Evolutionary conservation across 139 green algal species (phyloP).

Genomic region (Diplosphaera chodatii): DNA sequence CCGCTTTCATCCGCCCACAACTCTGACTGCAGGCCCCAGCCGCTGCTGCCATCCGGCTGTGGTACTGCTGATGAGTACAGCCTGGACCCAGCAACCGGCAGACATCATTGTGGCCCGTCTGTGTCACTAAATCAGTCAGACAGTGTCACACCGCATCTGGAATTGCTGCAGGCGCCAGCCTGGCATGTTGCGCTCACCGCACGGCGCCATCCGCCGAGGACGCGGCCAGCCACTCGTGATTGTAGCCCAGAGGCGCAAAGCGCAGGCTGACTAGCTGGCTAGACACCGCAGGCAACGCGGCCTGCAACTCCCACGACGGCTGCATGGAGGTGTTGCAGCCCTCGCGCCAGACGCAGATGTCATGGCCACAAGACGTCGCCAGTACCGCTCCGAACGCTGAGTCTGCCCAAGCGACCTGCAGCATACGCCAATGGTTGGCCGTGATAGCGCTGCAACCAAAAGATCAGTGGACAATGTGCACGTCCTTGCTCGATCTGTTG

Average conservation of each 20-base stretch:
- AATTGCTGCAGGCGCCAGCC: no score
- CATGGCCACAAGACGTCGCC: neutral
- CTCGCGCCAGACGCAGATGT: neutral
- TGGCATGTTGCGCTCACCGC: neutral
- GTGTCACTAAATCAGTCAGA: no score
- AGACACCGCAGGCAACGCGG: neutral
- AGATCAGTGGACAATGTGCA: no score
- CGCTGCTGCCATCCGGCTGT: neutral
- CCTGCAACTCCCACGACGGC: neutral
- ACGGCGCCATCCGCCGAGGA: neutral
- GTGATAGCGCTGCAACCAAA: no score
- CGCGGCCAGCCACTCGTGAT: neutral
- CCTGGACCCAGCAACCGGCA: neutral
- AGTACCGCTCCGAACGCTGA: neutral
- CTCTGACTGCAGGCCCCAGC: neutral
- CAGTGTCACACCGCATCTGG: no score
- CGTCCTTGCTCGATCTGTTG: no score
- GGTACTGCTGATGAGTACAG: neutral
- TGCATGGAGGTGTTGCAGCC: neutral
- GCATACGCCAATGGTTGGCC: no score
- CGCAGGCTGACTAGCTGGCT: neutral
- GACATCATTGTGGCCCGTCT: no score
- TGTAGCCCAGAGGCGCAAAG: neutral
- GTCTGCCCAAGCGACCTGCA: neutral
- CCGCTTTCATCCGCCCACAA: neutral